A percentile compares a stretch with the other conserved stretches of the same genome.
Conservation (phyloP, 345 rosid species). For the Reutealis trisperma region DNA sequence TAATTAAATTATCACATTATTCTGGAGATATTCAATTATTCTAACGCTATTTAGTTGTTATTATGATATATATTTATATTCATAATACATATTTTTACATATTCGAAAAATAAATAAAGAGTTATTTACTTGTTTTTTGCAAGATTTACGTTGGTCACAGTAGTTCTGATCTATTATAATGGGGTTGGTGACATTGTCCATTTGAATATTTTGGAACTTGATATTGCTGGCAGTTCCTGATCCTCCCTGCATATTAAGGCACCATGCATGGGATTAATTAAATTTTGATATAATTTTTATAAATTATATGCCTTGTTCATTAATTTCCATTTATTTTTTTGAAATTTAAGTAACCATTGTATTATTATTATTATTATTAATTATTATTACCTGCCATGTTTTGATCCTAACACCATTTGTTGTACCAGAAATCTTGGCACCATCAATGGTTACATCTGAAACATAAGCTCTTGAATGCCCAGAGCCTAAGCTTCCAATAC, state of each 20-base stretch:
- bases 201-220: slow-evolving; percentile 61
- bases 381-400: slow-evolving; percentile 70
- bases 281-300: not conserved
- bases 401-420: slow-evolving; percentile 86
- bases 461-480: slow-evolving; percentile 55
- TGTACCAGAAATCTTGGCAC: slow-evolving; percentile 66
- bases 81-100: too few relatives aligned
- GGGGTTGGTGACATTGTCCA: slow-evolving; percentile 75
- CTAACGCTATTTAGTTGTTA: too few relatives aligned
- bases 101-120: not conserved
- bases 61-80: too few relatives aligned
- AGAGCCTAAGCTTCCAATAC: slow-evolving; percentile 82
- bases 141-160: slow-evolving; percentile 68
- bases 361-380: not conserved
- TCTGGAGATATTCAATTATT: too few relatives aligned
- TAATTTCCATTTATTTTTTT: not conserved
- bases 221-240: slow-evolving; percentile 80
- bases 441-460: slow-evolving; percentile 63
- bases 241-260: slow-evolving; percentile 64
- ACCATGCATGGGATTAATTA: not conserved
- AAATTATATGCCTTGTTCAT: not conserved
- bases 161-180: slow-evolving; percentile 83
- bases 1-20: too few relatives aligned
- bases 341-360: not conserved
- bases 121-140: slow-evolving; percentile 57